Percentiles rank a stretch among this genome's conserved stretches.
phyloP scores from a whole-genome alignment of 208 protist genomes.

The Wallacemonas sp. region DNA sequence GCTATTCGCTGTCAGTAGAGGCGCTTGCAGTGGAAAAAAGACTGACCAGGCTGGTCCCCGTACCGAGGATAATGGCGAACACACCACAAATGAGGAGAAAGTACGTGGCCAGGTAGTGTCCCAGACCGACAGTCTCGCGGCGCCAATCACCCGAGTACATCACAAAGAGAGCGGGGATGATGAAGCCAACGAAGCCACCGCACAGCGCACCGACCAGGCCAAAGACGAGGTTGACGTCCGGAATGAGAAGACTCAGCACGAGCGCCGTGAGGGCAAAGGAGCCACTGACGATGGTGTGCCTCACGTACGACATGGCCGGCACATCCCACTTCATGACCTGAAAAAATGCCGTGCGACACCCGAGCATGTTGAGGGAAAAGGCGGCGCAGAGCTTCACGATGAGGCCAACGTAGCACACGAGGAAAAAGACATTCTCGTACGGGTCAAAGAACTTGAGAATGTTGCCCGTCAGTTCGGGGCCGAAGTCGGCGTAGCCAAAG shows the following conservation, averaged over 20 bases:
- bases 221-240: constrained; percentile 54
- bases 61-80: constrained; percentile 60
- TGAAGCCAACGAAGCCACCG: constrained; percentile 63
- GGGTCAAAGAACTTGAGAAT: constrained; percentile 62
- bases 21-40: not conserved
- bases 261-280: constrained; percentile 36
- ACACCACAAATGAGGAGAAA: constrained; percentile 52
- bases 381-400: constrained; percentile 57
- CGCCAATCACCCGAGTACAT: constrained; percentile 58
- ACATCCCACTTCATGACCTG: constrained; percentile 52
- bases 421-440: constrained; percentile 33
- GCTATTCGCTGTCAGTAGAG: not conserved
- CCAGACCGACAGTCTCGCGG: constrained; percentile 26
- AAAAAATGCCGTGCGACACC: constrained; percentile 40
- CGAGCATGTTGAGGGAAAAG: constrained; percentile 53
- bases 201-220: constrained; percentile 52
- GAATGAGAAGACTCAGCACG: constrained; percentile 53
- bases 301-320: constrained; percentile 45
- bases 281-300: constrained; percentile 41
- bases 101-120: constrained; percentile 47
- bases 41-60: constrained; percentile 30
- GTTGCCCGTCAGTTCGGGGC: constrained; percentile 28
- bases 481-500: constrained; percentile 76
- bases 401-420: constrained; percentile 49
- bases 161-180: constrained; percentile 56